A percentile compares a stretch with the other conserved stretches of the same genome.
Evolutionary conservation across 1,284 basidiomycete species (phyloP).

Genomic region (Ustilago lituana): DNA sequence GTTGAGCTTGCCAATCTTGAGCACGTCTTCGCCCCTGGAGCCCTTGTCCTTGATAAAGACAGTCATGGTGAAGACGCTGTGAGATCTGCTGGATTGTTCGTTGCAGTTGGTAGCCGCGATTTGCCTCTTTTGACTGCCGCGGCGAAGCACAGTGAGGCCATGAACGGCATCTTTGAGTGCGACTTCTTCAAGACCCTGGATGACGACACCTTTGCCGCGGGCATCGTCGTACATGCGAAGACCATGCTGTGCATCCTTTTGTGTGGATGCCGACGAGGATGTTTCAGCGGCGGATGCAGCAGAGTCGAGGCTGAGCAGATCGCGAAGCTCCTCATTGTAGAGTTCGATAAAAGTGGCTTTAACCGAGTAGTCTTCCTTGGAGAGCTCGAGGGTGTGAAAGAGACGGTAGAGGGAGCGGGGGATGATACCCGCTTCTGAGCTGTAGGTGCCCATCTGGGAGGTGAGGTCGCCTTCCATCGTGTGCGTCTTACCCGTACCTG

Average conservation of each 20-base stretch:
- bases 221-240: slow-evolving; percentile 85
- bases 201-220: slow-evolving; percentile 78
- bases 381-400: slow-evolving; percentile 84
- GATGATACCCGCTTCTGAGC: slow-evolving; percentile 91
- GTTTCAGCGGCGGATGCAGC: slow-evolving; percentile 7
- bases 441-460: slow-evolving; percentile 79
- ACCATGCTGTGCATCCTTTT: slow-evolving; percentile 24
- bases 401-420: slow-evolving; percentile 93
- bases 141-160: slow-evolving; percentile 83
- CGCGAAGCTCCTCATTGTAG: slow-evolving; percentile 95
- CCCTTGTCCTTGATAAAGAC: slow-evolving; percentile 89
- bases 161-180: slow-evolving; percentile 84
- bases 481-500: slow-evolving; percentile 97
- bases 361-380: slow-evolving; percentile 82
- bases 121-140: slow-evolving; percentile 89
- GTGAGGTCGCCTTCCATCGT: slow-evolving; percentile 67
- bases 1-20: slow-evolving; percentile 94
- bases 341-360: slow-evolving; percentile 94
- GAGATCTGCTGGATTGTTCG: slow-evolving; percentile 94
- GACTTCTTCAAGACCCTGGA: slow-evolving; percentile 93
- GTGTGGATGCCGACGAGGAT: slow-evolving; percentile 2
- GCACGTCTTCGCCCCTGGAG: slow-evolving; percentile 79
- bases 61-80: slow-evolving; percentile 97
- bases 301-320: slow-evolving; percentile 72
- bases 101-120: slow-evolving; percentile 98